Evolutionary conservation across 768 basidiomycete species (phyloP).

Genomic region (Auricularia sp.): DNA sequence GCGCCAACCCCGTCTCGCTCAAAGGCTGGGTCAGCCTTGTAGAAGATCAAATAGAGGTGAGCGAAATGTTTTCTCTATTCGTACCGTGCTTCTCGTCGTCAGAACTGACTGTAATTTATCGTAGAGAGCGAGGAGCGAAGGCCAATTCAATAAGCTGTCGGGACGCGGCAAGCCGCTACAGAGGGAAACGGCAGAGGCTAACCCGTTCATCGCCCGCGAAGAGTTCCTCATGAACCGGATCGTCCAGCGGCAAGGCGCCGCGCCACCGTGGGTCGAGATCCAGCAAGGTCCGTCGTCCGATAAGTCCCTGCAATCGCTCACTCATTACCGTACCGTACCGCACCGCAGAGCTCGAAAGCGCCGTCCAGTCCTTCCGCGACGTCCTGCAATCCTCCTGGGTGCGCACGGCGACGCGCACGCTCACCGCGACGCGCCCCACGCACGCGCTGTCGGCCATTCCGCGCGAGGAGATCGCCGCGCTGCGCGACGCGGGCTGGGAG

Average conservation of each 20-base stretch:
- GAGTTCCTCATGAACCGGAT: slow-evolving; percentile 84
- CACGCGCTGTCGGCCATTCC: not conserved
- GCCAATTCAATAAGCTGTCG: slow-evolving; percentile 60
- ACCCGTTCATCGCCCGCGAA: slow-evolving; percentile 60
- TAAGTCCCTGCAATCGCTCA: not conserved
- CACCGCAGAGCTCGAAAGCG: slow-evolving; percentile 23
- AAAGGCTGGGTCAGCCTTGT: slow-evolving; percentile 69
- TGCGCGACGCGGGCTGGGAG: slow-evolving; percentile 57
- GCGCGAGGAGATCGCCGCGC: slow-evolving; percentile 16
- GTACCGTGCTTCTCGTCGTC: not conserved
- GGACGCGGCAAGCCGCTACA: slow-evolving; percentile 50
- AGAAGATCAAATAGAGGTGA: slow-evolving; percentile 73
- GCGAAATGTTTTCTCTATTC: slow-evolving; percentile 8
- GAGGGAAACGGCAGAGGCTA: slow-evolving; percentile 35
- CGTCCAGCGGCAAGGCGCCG: slow-evolving; percentile 69
- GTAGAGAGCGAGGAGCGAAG: slow-evolving; percentile 56
- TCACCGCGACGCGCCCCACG: slow-evolving; percentile 32
- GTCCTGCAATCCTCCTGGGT: slow-evolving; percentile 60
- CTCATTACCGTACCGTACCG: not conserved
- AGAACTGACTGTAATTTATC: not conserved
- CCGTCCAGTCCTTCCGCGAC: slow-evolving; percentile 51
- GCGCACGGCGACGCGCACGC: slow-evolving; percentile 58
- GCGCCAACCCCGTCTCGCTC: slow-evolving; percentile 48
- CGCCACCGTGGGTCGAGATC: slow-evolving; percentile 79
- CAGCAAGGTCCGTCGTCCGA: slow-evolving; percentile 45